phyloP scores from a whole-genome alignment of 2,329 filamentous ascomycete species.

The Colletotrichum ledebouriae region DNA sequence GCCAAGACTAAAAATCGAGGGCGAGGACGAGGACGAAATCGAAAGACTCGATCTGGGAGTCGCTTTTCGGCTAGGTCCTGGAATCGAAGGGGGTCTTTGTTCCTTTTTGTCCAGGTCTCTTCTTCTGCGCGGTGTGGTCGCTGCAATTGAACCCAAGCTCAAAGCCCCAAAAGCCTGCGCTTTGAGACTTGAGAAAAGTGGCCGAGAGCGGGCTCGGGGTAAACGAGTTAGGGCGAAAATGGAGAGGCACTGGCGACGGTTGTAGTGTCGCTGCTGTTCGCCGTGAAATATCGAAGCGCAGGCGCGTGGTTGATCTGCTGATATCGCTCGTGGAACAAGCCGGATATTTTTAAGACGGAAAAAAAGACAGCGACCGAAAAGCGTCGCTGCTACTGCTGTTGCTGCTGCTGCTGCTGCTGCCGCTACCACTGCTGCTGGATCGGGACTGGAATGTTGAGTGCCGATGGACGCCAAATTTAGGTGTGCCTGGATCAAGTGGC shows the following conservation, averaged over 20 bases:
- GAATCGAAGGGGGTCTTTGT: constrained; percentile 32
- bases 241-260: constrained; percentile 26
- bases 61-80: constrained; percentile 13
- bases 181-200: constrained; percentile 40
- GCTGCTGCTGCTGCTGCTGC: not conserved
- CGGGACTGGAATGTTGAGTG: constrained; percentile 35
- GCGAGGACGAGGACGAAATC: too few species aligned
- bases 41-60: constrained; percentile 6
- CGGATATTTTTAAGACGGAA: constrained; percentile 7
- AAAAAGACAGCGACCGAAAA: not conserved
- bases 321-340: constrained; percentile 26
- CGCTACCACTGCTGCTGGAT: constrained; percentile 2
- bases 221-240: constrained; percentile 28
- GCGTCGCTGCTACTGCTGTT: not conserved
- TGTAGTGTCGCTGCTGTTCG: constrained; percentile 28
- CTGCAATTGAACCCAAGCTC: constrained; percentile 25
- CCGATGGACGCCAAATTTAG: constrained; percentile 32
- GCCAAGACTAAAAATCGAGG: not conserved
- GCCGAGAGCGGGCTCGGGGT: constrained; percentile 39
- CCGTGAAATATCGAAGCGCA: constrained; percentile 33
- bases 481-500: constrained; percentile 24
- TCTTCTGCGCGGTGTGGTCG: constrained; percentile 8
- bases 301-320: constrained; percentile 34
- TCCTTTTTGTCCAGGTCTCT: constrained; percentile 7
- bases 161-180: constrained; percentile 31